Conservation (phyloP, 352 stramenopile genomes). For the Phytophthora litchii region DNA sequence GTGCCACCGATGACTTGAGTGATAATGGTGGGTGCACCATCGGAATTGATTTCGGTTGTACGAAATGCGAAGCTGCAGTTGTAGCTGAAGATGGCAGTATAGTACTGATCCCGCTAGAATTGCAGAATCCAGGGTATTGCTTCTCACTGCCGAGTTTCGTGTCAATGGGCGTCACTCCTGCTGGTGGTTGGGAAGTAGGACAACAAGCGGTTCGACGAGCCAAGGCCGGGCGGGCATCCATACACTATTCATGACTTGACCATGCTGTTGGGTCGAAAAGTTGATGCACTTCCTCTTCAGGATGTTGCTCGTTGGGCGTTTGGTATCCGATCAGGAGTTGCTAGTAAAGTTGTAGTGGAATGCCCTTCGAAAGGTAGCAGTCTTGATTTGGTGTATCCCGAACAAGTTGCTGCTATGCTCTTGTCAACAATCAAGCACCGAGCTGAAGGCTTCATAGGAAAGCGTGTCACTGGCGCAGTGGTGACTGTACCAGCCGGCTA, state of each 20-base stretch:
- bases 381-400: slow-evolving; percentile 34
- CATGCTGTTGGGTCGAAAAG: slow-evolving; percentile 33
- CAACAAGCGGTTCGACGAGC: slow-evolving; percentile 18
- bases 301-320: slow-evolving; percentile 46
- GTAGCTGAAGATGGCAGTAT: slow-evolving; percentile 16
- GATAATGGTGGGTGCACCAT: slow-evolving; percentile 12
- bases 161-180: slow-evolving; percentile 12
- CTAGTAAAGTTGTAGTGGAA: slow-evolving; percentile 44
- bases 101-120: slow-evolving; percentile 29
- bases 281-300: slow-evolving; percentile 9
- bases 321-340: slow-evolving; percentile 23
- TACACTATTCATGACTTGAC: slow-evolving; percentile 44
- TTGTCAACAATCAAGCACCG: slow-evolving; percentile 44
- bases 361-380: slow-evolving; percentile 2
- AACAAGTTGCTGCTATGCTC: slow-evolving; percentile 53
- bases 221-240: slow-evolving; percentile 30
- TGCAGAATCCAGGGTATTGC: slow-evolving; percentile 8
- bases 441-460: slow-evolving; percentile 29
- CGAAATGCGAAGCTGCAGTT: slow-evolving; percentile 34
- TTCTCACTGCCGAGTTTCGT: slow-evolving; percentile 32
- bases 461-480: slow-evolving; percentile 21
- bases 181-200: slow-evolving; percentile 27
- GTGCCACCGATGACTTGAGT: neutral
- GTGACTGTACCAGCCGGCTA: slow-evolving; percentile 43
- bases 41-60: slow-evolving; percentile 38